Base-by-base conservation (phyloP, 768 basidiomycete genomes). In the Suillus americanus region DNA sequence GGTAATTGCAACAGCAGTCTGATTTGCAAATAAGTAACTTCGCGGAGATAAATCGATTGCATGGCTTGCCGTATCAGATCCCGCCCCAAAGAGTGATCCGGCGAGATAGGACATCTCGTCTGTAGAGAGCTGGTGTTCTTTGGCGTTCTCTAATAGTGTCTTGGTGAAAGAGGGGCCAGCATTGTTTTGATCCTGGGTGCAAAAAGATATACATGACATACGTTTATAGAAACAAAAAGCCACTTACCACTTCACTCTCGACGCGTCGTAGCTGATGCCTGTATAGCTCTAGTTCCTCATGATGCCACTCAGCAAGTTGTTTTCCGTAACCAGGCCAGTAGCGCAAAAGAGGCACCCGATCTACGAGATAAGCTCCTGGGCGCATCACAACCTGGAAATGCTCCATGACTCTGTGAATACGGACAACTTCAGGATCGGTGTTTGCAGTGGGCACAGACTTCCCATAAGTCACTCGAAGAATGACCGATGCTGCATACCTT, bases 381-480 rank as follows among this genome's bases (percentile, higher is more conserved):
- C 50, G 50, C 50, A 50, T 50, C 14, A 16, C 50, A 2, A 50
- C 14, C 50, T 50, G 50, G 7, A 50, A 50, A 50, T 50, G 50
- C 50, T 50, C 25, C 50, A 50, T 50, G 14, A 50, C 28, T 30
- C 16, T 30, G 14, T 4, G 50, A 6, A 50, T 50, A 8, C 50
- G 50, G 25, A 50, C 50, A 50, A 50, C 14, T 28, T 50, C 50
- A 28, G 50, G 50, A 16, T 50, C 50, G 50, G 50, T 28, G 28
- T 50, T 50, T 6, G 50, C 14, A 28, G 50, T 50, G 1, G 50
- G 25, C 16, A 30, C 50, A 28, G 50, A 50, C 14, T 50, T 50
- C 50, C 50, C 50, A 16, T 50, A 50, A 50, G 50, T 28, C 50
- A 50, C 50, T 25, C 50, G 50, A 50, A 50, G 50, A 50, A 50